Percentiles rank a stretch among this genome's conserved stretches.
phyloP scores from a whole-genome alignment of 768 basidiomycete genomes.

The Nidularia pulvinata region DNA sequence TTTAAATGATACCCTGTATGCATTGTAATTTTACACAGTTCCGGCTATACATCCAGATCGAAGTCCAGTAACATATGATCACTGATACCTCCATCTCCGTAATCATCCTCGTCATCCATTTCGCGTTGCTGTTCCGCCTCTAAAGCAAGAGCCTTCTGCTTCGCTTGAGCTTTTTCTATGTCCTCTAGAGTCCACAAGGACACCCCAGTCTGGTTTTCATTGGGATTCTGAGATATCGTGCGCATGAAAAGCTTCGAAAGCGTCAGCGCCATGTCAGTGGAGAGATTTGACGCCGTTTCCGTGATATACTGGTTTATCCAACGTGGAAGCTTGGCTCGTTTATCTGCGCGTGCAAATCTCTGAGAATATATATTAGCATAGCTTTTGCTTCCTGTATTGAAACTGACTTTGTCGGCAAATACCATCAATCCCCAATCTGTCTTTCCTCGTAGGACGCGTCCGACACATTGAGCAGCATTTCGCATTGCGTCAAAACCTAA shows the following conservation, averaged over 20 bases:
- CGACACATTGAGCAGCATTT: conserved; percentile 98
- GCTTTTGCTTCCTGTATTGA: neutral
- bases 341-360: conserved; percentile 92
- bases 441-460: conserved; percentile 96
- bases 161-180: conserved; percentile 82
- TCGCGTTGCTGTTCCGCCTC: conserved; percentile 41
- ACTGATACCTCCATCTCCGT: conserved; percentile 66
- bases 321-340: conserved; percentile 92
- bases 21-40: too few species aligned
- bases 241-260: conserved; percentile 97
- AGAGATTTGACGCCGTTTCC: conserved; percentile 96
- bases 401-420: conserved; percentile 91
- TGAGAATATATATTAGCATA: conserved; percentile 21
- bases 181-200: conserved; percentile 96
- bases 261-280: conserved; percentile 96
- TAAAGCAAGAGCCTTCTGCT: conserved; percentile 68
- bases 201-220: conserved; percentile 93
- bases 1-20: neutral
- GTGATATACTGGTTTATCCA: conserved; percentile 99
- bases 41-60: conserved; percentile 39
- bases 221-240: conserved; percentile 97
- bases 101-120: conserved; percentile 57
- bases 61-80: conserved; percentile 63
- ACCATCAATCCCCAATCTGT: conserved; percentile 99
- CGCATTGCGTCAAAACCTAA: conserved; percentile 99